Base-by-base conservation (phyloP, 106 monocot genomes). In the Triglochin maritima region DNA sequence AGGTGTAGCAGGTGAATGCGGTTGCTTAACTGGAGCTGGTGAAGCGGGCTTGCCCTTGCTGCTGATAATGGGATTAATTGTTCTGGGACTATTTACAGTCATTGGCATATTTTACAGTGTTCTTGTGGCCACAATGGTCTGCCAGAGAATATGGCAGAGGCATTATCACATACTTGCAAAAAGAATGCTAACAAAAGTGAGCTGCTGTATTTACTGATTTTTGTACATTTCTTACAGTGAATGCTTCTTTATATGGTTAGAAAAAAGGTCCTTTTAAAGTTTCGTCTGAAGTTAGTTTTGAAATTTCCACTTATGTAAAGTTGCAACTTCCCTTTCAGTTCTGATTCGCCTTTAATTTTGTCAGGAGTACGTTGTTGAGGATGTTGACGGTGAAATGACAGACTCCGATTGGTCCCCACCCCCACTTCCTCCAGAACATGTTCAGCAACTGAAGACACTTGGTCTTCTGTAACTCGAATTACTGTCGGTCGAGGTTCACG, bases 121-220 rank as follows among this genome's bases (percentile, higher is more conserved):
- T 42, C 79, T 96, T 16, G 91, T 96, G 49, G 91, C 91, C 11
- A 96, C 96, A 6, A 88, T 96, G 91, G 87, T 96, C 51, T 90
- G 96, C 48, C 96, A 91, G 63, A 69, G 91, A 56, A 96, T 96
- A 47, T 96, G 96, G 96, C 91, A 88, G 78, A 79, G 91, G 7
- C 96, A 96, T 69, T 96, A 91, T 64, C 91, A 96, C 68, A 91
- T 96, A 62, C 88, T 91, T 63, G 95, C 90, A 49, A 91, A 91
- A 63, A 77, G 88, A 29, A 88, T 91, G 90, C 85, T 96, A 51
- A 91, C 95, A 59, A 90, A 96, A 67, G 91, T 88, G 60, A 85
- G 72, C 60, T 17, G 6, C 3, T 49, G 7, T 12, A 49, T 14
- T 17, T 17, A 44, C 47, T 16, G 9, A 49, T 15, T 50, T 17